These are phyloP conservation scores for Nakazawaea holstii DNA, from an alignment of 805 yeast genomes.

Conservation along the genomic window DNA sequence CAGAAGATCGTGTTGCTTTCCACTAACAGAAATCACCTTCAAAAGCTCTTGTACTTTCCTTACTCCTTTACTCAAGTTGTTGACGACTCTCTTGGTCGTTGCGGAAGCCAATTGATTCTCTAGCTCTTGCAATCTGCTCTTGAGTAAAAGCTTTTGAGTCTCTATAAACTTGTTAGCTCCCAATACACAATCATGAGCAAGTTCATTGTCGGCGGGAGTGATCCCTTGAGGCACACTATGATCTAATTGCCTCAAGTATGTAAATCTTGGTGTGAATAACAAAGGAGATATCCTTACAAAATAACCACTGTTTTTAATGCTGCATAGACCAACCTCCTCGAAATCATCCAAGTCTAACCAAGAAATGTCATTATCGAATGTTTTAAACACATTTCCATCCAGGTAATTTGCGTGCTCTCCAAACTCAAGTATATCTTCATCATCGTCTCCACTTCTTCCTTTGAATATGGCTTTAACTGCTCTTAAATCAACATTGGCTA, in stretches of 20 bases:
- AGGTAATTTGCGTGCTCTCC: conserved; percentile 12
- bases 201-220: conserved; percentile 46
- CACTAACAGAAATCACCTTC: conserved; percentile 3
- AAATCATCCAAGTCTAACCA: conserved; percentile 66
- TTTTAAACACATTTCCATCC: conserved; percentile 9
- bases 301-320: conserved; percentile 31
- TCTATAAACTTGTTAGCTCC: conserved; percentile 44
- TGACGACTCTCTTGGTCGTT: conserved; percentile 8
- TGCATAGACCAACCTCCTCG: conserved; percentile 46
- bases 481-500: conserved; percentile 55
- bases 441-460: conserved; percentile 14
- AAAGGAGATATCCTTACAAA: conserved; percentile 52
- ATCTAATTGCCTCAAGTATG: conserved; percentile 61
- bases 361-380: conserved; percentile 40
- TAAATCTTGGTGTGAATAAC: conserved; percentile 61
- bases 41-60: conserved; percentile 9
- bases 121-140: conserved; percentile 21
- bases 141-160: conserved; percentile 38
- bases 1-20: background rate
- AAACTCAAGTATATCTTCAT: background rate
- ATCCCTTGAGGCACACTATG: conserved; percentile 28
- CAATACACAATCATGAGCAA: conserved; percentile 62
- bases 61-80: conserved; percentile 6
- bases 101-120: conserved; percentile 24
- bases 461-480: conserved; percentile 43